Conservation (phyloP, 1,284 basidiomycete species). For the Cryptococcus sp. region DNA sequence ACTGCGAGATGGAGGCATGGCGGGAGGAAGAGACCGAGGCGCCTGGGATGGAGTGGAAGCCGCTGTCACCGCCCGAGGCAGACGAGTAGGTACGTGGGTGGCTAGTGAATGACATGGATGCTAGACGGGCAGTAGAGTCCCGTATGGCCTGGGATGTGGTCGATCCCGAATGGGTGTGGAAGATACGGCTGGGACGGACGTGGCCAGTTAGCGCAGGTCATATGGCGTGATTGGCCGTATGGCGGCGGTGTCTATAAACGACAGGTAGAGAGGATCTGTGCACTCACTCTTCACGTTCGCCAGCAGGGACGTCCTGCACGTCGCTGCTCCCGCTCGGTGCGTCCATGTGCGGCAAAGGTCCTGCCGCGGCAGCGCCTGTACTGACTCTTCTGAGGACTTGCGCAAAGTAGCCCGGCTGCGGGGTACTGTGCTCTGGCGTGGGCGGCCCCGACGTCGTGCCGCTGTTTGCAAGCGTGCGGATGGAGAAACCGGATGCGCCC, state of each 20-base stretch:
- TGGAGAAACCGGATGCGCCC: constrained; percentile 25
- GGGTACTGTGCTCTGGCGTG: constrained; percentile 2
- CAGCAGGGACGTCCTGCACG: constrained; percentile 9
- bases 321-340: constrained; percentile 4
- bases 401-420: constrained; percentile 10
- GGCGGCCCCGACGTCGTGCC: not conserved
- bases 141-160: constrained; percentile 37
- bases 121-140: constrained; percentile 43
- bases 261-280: not conserved
- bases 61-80: constrained; percentile 9
- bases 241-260: not conserved
- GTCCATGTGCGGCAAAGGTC: constrained; percentile 2
- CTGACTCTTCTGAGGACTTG: constrained; percentile 22
- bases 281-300: constrained; percentile 21
- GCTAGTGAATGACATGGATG: constrained; percentile 39
- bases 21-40: constrained; percentile 5
- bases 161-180: constrained; percentile 9
- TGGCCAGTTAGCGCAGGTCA: not conserved
- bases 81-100: constrained; percentile 14
- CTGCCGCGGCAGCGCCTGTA: constrained; percentile 4
- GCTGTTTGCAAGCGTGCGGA: constrained; percentile 4
- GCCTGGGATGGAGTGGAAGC: constrained; percentile 9
- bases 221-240: not conserved
- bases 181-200: not conserved
- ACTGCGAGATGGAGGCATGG: constrained; percentile 6